A percentile compares a stretch with the other conserved stretches of the same genome.
Conservation (phyloP, 345 rosid genomes). For the Anastatica hierochuntica region DNA sequence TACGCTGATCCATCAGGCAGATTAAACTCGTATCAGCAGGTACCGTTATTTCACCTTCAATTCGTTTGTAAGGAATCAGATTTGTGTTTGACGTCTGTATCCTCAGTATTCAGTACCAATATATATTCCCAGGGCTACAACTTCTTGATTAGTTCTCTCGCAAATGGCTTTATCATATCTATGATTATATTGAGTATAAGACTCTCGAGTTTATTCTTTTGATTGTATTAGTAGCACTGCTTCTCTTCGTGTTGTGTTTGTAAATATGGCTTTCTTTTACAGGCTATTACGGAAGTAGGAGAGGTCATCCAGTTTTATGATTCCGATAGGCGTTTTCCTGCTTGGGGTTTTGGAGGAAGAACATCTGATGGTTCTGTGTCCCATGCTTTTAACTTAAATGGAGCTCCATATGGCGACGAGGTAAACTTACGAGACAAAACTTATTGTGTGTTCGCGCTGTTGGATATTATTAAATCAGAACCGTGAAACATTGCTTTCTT, state of each 20-base stretch:
- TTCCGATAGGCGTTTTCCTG: slow-evolving; percentile 65
- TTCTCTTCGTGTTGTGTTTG: neutral
- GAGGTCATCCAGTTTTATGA: slow-evolving; percentile 84
- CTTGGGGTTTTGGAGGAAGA: slow-evolving; percentile 92
- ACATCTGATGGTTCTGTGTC: slow-evolving; percentile 43
- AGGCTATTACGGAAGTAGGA: slow-evolving; percentile 86
- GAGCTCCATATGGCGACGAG: slow-evolving; percentile 46
- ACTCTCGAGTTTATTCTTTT: neutral
- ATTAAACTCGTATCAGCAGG: slow-evolving; percentile 78
- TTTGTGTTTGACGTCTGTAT: too few species aligned
- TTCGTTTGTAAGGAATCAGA: too few species aligned
- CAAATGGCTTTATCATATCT: too few species aligned
- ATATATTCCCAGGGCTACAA: too few species aligned
- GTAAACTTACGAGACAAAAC: slow-evolving; percentile 23
- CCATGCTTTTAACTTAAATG: slow-evolving; percentile 76
- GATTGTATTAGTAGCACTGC: too few species aligned
- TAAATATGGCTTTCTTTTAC: slow-evolving; percentile 12
- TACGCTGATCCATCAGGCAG: slow-evolving; percentile 71
- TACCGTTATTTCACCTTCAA: slow-evolving; percentile 10
- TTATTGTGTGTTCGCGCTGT: too few species aligned
- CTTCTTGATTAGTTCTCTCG: too few species aligned
- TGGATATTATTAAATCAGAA: neutral
- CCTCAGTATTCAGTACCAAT: too few species aligned
- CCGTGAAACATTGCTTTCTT: neutral
- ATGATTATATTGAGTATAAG: too few species aligned